Evolutionary conservation across 106 monocot species (phyloP).

Genomic region (Dioscorea zingiberensis): DNA sequence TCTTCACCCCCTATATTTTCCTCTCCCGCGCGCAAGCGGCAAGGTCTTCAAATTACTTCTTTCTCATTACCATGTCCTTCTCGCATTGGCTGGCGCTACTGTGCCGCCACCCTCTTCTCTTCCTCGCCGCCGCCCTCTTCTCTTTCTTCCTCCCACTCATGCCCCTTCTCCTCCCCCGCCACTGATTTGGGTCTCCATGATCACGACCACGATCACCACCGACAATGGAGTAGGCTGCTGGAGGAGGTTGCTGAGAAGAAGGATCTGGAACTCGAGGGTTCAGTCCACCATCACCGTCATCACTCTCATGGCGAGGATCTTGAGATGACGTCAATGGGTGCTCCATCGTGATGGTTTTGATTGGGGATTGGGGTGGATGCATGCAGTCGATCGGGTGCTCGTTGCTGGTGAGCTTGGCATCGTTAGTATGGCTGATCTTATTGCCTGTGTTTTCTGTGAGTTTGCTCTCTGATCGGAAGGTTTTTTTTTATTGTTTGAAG

Average conservation of each 20-base stretch:
- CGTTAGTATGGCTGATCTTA: too few species aligned
- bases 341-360: not conserved
- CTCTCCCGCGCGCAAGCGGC: too few species aligned
- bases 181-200: slow-evolving; percentile 1
- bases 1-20: too few species aligned
- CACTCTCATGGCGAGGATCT: not conserved
- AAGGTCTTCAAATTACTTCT: too few species aligned
- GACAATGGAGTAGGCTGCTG: slow-evolving; percentile 45
- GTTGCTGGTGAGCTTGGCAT: too few species aligned
- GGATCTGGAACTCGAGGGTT: slow-evolving; percentile 53
- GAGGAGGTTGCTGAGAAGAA: slow-evolving; percentile 93
- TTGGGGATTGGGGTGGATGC: slow-evolving; percentile 51
- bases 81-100: too few species aligned
- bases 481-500: too few species aligned
- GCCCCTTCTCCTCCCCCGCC: slow-evolving; percentile 29
- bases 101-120: too few species aligned
- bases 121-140: slow-evolving; percentile 6
- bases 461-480: too few species aligned
- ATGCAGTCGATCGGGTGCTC: slow-evolving; percentile 90
- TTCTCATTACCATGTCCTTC: too few species aligned
- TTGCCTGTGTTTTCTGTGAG: too few species aligned
- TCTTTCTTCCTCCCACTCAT: slow-evolving; percentile 16
- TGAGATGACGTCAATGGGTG: too few species aligned
- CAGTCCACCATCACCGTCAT: slow-evolving; percentile 22
- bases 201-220: slow-evolving; percentile 30